These are phyloP conservation scores for Tothia fuscella DNA, from an alignment of 2,329 filamentous ascomycete genomes.

Conservation along the genomic window DNA sequence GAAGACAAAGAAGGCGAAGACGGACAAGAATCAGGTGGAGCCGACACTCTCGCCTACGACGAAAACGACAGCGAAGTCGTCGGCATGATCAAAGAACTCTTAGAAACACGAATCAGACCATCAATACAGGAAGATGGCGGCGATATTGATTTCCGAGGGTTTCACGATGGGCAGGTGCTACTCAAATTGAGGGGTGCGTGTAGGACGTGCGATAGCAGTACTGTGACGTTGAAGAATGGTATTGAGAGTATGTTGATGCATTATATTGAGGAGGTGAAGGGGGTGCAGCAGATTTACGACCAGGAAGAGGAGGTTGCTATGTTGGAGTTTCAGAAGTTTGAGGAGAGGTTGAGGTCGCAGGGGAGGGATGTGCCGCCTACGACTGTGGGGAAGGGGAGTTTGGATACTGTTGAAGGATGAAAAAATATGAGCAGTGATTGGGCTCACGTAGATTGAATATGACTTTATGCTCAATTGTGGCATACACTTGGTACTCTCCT, in stretches of 20 bases:
- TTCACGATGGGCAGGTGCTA: slow-evolving; percentile 71
- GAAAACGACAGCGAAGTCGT: slow-evolving; percentile 91
- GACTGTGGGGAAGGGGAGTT: slow-evolving; percentile 37
- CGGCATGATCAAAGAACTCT: slow-evolving; percentile 94
- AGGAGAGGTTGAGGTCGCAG: slow-evolving; percentile 63
- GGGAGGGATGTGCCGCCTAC: slow-evolving; percentile 41
- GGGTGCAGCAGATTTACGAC: slow-evolving; percentile 81
- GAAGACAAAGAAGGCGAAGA: slow-evolving; percentile 45
- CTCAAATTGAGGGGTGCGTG: slow-evolving; percentile 87
- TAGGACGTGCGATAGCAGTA: slow-evolving; percentile 91
- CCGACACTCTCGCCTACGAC: slow-evolving; percentile 68
- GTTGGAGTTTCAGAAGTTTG: slow-evolving; percentile 85
- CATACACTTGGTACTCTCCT: no score
- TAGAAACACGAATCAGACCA: slow-evolving; percentile 88
- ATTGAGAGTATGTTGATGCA: slow-evolving; percentile 82
- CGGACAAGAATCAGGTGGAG: slow-evolving; percentile 37
- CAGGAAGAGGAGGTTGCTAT: slow-evolving; percentile 82
- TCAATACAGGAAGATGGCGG: slow-evolving; percentile 96
- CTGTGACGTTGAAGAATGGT: slow-evolving; percentile 90
- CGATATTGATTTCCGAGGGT: slow-evolving; percentile 90
- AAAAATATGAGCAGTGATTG: no score
- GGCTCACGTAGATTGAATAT: no score
- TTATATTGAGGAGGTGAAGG: slow-evolving; percentile 90
- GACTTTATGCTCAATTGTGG: no score
- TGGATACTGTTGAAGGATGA: slow-evolving; percentile 44